Percentiles rank a stretch among this genome's conserved stretches.
Evolutionary conservation across 2,329 filamentous ascomycete genomes (phyloP).

Genomic region (Pseudogymnoascus verrucosus): DNA sequence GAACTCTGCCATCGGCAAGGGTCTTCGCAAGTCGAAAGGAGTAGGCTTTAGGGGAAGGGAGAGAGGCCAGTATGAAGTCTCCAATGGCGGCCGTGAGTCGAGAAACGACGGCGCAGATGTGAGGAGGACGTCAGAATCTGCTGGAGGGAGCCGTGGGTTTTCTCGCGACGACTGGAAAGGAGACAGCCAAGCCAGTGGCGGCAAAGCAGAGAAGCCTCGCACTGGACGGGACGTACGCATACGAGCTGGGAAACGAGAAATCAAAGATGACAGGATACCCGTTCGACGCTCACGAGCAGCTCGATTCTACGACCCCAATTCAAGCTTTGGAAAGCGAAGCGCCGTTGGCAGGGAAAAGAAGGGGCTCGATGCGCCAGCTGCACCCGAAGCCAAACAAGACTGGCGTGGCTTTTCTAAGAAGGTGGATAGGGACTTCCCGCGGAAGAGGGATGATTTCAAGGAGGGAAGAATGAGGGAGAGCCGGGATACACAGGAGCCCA

Average conservation of each 20-base stretch:
- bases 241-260: conserved; percentile 8
- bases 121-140: conserved; percentile 21
- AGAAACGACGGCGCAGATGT: conserved; percentile 18
- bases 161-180: conserved; percentile 11
- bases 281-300: conserved; percentile 39
- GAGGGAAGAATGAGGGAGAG: not conserved
- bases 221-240: not conserved
- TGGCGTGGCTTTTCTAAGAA: conserved; percentile 11
- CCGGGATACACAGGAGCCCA: conserved; percentile 4
- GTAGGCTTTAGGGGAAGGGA: conserved; percentile 23
- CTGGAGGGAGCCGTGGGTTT: conserved; percentile 27
- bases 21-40: conserved; percentile 46
- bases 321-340: conserved; percentile 46
- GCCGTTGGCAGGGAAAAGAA: conserved; percentile 43
- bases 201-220: not conserved
- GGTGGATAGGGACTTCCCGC: not conserved
- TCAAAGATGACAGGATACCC: conserved; percentile 20
- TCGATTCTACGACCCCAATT: conserved; percentile 44
- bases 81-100: conserved; percentile 20
- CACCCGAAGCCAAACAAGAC: conserved; percentile 13
- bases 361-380: conserved; percentile 17
- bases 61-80: conserved; percentile 12
- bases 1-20: conserved; percentile 60
- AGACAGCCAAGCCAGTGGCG: not conserved
- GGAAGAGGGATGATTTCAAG: not conserved